These are phyloP conservation scores for Boletus fagicola DNA, from an alignment of 768 basidiomycete species.

Conservation along the genomic window DNA sequence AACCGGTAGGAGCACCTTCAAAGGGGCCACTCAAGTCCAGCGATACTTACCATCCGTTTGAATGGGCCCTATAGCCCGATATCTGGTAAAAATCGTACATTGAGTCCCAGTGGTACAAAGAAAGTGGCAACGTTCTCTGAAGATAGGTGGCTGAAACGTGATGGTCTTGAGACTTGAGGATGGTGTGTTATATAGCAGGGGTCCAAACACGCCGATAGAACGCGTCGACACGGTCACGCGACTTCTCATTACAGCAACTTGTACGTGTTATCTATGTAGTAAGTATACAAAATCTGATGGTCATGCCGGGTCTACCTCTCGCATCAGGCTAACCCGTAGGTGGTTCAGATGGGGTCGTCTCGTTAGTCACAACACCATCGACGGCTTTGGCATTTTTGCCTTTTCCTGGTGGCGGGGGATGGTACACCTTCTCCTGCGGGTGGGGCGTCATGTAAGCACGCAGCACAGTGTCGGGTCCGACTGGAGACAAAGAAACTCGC, in stretches of 20 bases:
- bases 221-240: conserved; percentile 1
- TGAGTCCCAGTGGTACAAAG: not conserved
- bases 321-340: not conserved
- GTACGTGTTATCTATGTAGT: not conserved
- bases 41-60: conserved; percentile 24
- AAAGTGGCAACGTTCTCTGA: not conserved
- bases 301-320: conserved; percentile 4
- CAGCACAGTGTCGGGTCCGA: not conserved
- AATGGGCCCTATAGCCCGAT: conserved; percentile 29
- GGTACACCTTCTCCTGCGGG: conserved; percentile 72
- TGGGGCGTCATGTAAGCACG: not conserved
- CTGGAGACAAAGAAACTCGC: not conserved
- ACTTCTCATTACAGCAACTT: not conserved
- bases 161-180: not conserved
- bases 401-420: conserved; percentile 79
- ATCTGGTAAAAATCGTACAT: conserved; percentile 31
- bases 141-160: not conserved
- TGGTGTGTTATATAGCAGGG: not conserved
- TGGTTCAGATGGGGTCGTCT: not conserved
- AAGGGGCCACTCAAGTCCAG: not conserved
- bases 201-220: not conserved
- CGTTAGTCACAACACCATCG: conserved; percentile 7
- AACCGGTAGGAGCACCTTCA: not conserved
- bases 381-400: conserved; percentile 48
- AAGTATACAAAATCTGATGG: not conserved